A percentile compares a stretch with the other conserved stretches of the same genome.
phyloP scores from a whole-genome alignment of 208 protist genomes.

The Phytomonas sp. region DNA sequence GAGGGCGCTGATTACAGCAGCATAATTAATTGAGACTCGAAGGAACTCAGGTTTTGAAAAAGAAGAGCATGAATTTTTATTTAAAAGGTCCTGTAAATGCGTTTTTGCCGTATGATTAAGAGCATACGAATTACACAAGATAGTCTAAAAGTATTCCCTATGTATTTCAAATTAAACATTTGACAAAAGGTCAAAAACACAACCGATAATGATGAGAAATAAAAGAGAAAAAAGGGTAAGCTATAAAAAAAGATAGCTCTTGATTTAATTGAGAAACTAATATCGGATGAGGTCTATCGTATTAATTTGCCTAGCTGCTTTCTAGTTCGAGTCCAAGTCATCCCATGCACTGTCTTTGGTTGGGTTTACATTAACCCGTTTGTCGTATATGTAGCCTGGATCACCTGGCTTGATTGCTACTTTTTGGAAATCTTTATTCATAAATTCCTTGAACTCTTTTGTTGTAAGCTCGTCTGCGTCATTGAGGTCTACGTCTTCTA shows the following conservation, averaged over 20 bases:
- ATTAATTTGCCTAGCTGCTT: not conserved
- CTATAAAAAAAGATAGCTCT: not conserved
- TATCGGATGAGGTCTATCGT: not conserved
- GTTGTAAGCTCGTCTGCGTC: constrained; percentile 83
- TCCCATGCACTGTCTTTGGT: constrained; percentile 83
- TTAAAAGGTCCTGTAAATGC: not conserved
- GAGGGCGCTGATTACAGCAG: not conserved
- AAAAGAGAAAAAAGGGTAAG: not conserved
- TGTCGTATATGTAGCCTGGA: constrained; percentile 80
- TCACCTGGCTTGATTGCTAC: constrained; percentile 75
- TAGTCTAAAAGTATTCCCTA: not conserved
- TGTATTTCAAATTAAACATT: not conserved
- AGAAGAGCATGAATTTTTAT: not conserved
- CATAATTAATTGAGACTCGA: not conserved
- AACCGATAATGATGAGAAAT: not conserved
- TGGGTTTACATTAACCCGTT: constrained; percentile 59
- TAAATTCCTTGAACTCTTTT: constrained; percentile 82
- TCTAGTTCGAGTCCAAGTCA: constrained; percentile 29
- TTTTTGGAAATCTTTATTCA: constrained; percentile 72
- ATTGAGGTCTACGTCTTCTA: constrained; percentile 85
- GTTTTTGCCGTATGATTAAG: not conserved
- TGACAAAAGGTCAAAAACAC: not conserved
- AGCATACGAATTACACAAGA: not conserved
- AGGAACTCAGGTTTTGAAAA: not conserved
- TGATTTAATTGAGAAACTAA: not conserved